Evolutionary conservation across 2,329 filamentous ascomycete genomes (phyloP).

Genomic region (Aspergillus arachidicola): DNA sequence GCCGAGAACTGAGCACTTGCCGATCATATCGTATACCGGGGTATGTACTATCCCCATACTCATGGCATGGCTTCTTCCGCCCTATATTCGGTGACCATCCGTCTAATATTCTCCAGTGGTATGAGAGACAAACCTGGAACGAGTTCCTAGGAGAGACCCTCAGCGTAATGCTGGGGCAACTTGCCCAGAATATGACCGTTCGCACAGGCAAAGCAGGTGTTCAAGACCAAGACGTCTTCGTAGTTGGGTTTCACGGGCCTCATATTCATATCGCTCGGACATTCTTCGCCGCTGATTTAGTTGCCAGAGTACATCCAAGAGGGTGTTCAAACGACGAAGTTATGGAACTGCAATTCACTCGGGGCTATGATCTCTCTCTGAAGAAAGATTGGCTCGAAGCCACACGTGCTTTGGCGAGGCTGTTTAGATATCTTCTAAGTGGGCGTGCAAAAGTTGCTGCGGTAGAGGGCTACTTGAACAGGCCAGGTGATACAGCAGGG

Average conservation of each 20-base stretch:
- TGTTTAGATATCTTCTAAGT: slow-evolving; percentile 17
- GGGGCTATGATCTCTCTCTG: slow-evolving; percentile 16
- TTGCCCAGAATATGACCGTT: slow-evolving; percentile 8
- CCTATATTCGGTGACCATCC: no score
- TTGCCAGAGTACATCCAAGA: slow-evolving; percentile 4
- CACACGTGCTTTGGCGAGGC: slow-evolving; percentile 12
- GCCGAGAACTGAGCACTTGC: background rate
- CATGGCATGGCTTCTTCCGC: background rate
- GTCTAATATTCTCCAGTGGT: slow-evolving; percentile 11
- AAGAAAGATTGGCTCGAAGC: slow-evolving; percentile 19
- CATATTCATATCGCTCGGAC: slow-evolving; percentile 10
- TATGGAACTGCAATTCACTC: slow-evolving; percentile 9
- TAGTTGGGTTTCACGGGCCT: slow-evolving; percentile 8
- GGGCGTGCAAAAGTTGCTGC: slow-evolving; percentile 16
- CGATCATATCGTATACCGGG: slow-evolving; percentile 9
- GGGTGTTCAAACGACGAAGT: slow-evolving; percentile 1
- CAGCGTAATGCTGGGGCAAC: slow-evolving; percentile 17
- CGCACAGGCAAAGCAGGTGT: background rate
- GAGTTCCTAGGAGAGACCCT: slow-evolving; percentile 13
- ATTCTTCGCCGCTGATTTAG: background rate
- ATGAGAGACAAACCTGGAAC: slow-evolving; percentile 10
- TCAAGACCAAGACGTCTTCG: slow-evolving; percentile 10
- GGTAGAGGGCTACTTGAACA: slow-evolving; percentile 9
- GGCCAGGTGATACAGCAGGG: background rate
- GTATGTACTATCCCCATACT: background rate